Evolutionary conservation across 2,329 filamentous ascomycete species (phyloP).

Genomic region (Biscogniauxia sp.): DNA sequence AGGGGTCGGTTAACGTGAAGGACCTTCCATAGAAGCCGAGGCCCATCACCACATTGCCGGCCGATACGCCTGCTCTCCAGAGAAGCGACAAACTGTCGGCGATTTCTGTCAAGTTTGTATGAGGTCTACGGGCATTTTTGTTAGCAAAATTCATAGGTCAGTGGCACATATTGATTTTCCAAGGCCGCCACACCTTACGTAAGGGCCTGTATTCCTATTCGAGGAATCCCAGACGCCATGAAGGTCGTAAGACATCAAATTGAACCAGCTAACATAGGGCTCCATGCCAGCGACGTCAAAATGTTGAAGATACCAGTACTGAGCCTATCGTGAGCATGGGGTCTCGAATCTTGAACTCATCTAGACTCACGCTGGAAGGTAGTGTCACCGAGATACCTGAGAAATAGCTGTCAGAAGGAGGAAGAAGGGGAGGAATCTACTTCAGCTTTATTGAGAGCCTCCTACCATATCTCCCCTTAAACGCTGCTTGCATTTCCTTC

Average conservation of each 20-base stretch:
- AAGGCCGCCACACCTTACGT: too few relatives aligned
- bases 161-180: constrained; percentile 21
- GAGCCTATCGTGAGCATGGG: too few relatives aligned
- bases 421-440: too few relatives aligned
- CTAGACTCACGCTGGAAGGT: too few relatives aligned
- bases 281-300: constrained; percentile 29
- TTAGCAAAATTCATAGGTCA: too few relatives aligned
- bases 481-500: constrained; percentile 42
- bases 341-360: too few relatives aligned
- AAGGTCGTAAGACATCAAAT: constrained; percentile 43
- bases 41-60: constrained; percentile 40
- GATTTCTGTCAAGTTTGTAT: constrained; percentile 50
- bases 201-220: too few relatives aligned
- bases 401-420: too few relatives aligned
- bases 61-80: constrained; percentile 42
- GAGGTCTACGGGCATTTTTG: too few relatives aligned
- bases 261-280: constrained; percentile 36
- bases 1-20: constrained; percentile 20
- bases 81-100: constrained; percentile 40
- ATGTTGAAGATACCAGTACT: constrained; percentile 25
- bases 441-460: too few relatives aligned
- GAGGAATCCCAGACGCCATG: constrained; percentile 32
- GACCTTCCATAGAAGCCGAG: constrained; percentile 40
- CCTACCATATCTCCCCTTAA: too few relatives aligned
- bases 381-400: constrained; percentile 18